Evolutionary conservation across 768 basidiomycete genomes (phyloP), one percentile per base, ranked within the genome.

Genomic region (Chiua virens): DNA sequence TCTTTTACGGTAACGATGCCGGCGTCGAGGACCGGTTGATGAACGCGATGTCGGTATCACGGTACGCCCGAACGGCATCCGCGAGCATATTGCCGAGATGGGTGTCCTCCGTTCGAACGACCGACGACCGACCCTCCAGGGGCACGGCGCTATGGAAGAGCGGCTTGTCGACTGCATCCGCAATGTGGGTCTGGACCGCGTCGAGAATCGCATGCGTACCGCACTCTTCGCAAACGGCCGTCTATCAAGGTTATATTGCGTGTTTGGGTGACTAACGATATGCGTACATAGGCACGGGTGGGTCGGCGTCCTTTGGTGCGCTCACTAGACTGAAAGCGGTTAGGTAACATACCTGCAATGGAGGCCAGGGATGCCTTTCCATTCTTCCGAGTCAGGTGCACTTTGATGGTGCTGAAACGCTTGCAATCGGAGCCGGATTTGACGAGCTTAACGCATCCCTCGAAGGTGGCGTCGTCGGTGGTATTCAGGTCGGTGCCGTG

Each of bases 41-140:
- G 20, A 49, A 42, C n/a, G 49, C 43, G 1, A 55, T 49, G 32
- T 61, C 62, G 61, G 62, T 21, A 23, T 52, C 42, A 22, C 54
- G 40, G 41, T 57, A 57, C 35, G 46, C 45, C 62, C 62, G 61
- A 42, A 52, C 59, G 44, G 51, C 59, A 47, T 57, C 43, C 20
- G 51, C 53, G 3, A 54, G 25, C 45, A 51, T 51, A 20, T 49
- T 53, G 0, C 57, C 45, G 4, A 56, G 1, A 35, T 45, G 36
- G 3, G 51, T 45, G 8, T 53, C 51, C 3, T 8, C 20, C 8
- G 45, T 49, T 42, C 47, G 49, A 42, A 45, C 20, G n/a, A 21
- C 34, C 2, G 41, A 47, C 5, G 34, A 47, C 32, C 51, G 49
- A 27, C 39, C 49, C 6, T 51, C 47, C n/a, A 56, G 48, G 34